Percentiles rank a stretch among this genome's conserved stretches.
phyloP scores from a whole-genome alignment of 805 yeast genomes.

The Schizosaccharomyces japonicus region DNA sequence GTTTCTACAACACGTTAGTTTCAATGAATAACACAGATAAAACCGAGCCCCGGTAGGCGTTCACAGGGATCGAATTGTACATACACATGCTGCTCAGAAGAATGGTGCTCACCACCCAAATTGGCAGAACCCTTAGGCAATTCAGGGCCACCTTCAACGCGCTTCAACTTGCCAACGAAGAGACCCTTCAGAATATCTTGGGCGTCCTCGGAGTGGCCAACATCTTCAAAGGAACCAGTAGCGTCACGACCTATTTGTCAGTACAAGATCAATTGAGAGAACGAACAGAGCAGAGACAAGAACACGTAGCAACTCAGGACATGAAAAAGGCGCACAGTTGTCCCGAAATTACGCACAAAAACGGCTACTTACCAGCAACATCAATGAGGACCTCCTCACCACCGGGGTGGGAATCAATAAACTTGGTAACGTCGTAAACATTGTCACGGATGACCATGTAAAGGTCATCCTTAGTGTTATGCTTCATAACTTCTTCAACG shows the following conservation, averaged over 20 bases:
- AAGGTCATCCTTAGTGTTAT: conserved; percentile 27
- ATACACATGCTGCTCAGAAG: neutral
- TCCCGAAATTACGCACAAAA: neutral
- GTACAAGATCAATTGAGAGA: neutral
- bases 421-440: conserved; percentile 37
- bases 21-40: neutral
- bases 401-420: conserved; percentile 36
- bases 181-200: conserved; percentile 45
- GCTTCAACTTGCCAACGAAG: conserved; percentile 53
- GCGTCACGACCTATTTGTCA: conserved; percentile 39
- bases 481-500: conserved; percentile 24
- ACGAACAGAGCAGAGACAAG: neutral
- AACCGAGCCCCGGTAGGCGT: neutral
- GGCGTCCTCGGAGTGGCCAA: conserved; percentile 96
- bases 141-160: conserved; percentile 2
- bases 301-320: neutral
- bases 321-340: neutral
- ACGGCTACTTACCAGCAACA: conserved; percentile 30
- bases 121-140: neutral
- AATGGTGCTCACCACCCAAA: neutral
- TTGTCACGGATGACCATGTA: conserved; percentile 53
- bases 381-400: conserved; percentile 65
- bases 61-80: neutral
- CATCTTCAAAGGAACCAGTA: conserved; percentile 46
- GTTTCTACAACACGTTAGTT: neutral